Conservation (phyloP, 441 rosid species). For the Aleurites moluccanus region DNA sequence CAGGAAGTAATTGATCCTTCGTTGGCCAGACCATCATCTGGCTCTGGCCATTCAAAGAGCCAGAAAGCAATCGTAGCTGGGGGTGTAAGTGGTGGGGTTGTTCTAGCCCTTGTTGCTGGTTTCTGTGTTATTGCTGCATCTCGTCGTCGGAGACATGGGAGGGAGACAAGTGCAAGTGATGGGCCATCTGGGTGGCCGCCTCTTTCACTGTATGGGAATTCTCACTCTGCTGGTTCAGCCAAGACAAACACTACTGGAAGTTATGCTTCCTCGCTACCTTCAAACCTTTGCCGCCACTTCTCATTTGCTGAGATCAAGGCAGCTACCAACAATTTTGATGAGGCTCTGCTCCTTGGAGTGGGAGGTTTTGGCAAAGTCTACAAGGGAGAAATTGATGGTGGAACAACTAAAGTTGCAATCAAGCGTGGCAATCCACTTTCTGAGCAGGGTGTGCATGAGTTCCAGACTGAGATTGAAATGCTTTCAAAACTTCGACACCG, state of each 20-base stretch:
- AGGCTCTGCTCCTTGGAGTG: conserved; percentile 81
- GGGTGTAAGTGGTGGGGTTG: conserved; percentile 63
- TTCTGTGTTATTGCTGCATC: conserved; percentile 47
- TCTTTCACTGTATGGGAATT: conserved; percentile 88
- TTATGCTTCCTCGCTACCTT: conserved; percentile 84
- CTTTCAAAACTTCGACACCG: conserved; percentile 97
- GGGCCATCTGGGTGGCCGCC: conserved; percentile 99
- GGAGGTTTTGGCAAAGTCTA: conserved; percentile 98
- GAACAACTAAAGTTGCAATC: conserved; percentile 84
- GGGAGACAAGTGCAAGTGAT: conserved; percentile 71
- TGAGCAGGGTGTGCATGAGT: conserved; percentile 97
- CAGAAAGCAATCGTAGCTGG: conserved; percentile 65
- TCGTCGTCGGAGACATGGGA: conserved; percentile 51
- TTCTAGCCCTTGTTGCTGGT: conserved; percentile 51
- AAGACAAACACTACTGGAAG: conserved; percentile 97
- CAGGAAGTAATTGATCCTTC: conserved; percentile 49
- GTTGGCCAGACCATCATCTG: conserved; percentile 31
- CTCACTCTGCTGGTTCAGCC: conserved; percentile 88
- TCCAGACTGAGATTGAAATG: conserved; percentile 98
- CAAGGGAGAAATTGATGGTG: conserved; percentile 90
- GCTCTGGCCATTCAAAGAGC: conserved; percentile 38
- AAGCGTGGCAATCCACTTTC: conserved; percentile 97
- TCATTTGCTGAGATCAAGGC: conserved; percentile 94
- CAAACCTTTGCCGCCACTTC: conserved; percentile 94
- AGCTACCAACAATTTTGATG: conserved; percentile 92